phyloP scores from a whole-genome alignment of 805 yeast species.

The Blastobotrys chiropterorum region DNA sequence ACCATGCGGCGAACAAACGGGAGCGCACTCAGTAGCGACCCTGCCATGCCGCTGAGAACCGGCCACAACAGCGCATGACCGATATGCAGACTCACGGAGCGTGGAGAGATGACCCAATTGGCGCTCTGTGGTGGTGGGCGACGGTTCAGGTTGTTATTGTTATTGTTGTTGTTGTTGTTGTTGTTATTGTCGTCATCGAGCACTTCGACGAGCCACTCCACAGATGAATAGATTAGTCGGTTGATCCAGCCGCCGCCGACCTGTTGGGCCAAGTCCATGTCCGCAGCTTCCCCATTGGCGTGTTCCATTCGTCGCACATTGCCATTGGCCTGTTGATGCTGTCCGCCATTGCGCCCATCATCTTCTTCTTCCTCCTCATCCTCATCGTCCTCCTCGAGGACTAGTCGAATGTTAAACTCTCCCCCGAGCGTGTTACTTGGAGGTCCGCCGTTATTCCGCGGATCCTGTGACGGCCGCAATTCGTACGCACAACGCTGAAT shows the following conservation, averaged over 20 bases:
- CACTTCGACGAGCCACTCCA: constrained; percentile 1
- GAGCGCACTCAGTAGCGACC: constrained; percentile 12
- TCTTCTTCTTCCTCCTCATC: not conserved
- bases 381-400: not conserved
- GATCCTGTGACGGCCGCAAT: constrained; percentile 11
- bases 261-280: not conserved
- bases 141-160: not conserved
- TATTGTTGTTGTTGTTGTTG: not conserved
- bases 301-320: not conserved
- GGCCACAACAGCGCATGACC: constrained; percentile 20
- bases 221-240: no score
- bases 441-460: not conserved
- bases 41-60: constrained; percentile 14
- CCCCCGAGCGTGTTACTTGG: constrained; percentile 2
- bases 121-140: constrained; percentile 4
- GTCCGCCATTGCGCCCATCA: not conserved
- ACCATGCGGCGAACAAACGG: constrained; percentile 14
- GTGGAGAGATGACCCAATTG: constrained; percentile 18
- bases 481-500: constrained; percentile 16
- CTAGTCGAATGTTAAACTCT: not conserved
- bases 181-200: not conserved
- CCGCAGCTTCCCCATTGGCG: not conserved
- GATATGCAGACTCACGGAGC: constrained; percentile 10
- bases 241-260: no score
- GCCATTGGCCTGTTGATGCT: not conserved